Evolutionary conservation across 108 stramenopile genomes (phyloP), one percentile per base, ranked within the genome.

Genomic region (Aurantiochytrium sp.): DNA sequence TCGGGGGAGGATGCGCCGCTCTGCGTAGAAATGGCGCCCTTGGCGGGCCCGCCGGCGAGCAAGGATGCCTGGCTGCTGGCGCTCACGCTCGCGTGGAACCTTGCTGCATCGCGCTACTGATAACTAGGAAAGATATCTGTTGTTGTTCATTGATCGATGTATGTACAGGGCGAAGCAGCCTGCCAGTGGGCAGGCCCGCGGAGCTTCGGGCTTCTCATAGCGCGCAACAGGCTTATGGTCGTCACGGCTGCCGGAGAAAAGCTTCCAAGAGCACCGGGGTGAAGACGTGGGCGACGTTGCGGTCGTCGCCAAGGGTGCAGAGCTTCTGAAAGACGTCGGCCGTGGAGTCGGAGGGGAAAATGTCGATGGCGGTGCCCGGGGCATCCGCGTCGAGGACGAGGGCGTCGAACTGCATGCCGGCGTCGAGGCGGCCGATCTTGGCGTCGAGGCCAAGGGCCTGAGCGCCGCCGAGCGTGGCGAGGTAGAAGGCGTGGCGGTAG

Each of bases 401-500:
- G 2, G 94, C 94, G 53, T 95, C 94, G 53, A 95, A 92, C 87
- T 93, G 87, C 85, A 91, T 94, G 55, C 94, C 94, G 0, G 94
- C 91, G 19, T 52, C 39, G 55, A 95, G 92, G 52, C 88, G 92
- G 55, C 95, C 95, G 8, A 95, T 86, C 24, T 68, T 48, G 30
- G 90, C 42, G 6, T 87, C 87, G 17, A 95, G 85, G 37, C 91
- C 92, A 52, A 94, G 90, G 1, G 91, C 93, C 65, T 92, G 68
- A 2, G 95, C 95, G 31, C 94, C 94, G n/a, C 95, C 95, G 52
- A 92, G 34, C 22, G 95, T 95, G 21, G 93, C 94, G 81, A 94
- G 54, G 52, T 91, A 93, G 68, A 94, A 95, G 12, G 91, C 95
- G 52, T 94, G 92, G 15, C 89, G 86, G 85, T 93, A 93, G 87